These are phyloP conservation scores for Monilinia fructigena DNA, from an alignment of 2,329 filamentous ascomycete genomes.

Conservation along the genomic window DNA sequence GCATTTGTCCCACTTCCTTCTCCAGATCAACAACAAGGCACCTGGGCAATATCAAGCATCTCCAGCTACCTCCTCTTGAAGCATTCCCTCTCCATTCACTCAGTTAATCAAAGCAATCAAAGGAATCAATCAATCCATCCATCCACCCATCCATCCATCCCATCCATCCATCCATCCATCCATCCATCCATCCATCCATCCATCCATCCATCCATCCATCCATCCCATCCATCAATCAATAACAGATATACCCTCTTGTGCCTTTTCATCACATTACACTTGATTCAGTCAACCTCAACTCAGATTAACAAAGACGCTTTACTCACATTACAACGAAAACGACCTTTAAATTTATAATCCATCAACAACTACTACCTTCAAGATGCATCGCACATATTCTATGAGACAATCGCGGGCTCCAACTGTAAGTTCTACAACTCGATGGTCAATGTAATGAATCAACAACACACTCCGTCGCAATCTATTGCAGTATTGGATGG, in stretches of 20 bases:
- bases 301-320: neutral
- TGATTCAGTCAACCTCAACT: neutral
- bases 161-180: too few species aligned
- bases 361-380: conserved; percentile 29
- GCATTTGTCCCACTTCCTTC: neutral
- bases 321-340: neutral
- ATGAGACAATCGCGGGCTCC: conserved; percentile 97
- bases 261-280: neutral
- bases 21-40: conserved; percentile 13
- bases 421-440: conserved; percentile 63
- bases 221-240: neutral
- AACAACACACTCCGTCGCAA: neutral
- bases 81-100: neutral
- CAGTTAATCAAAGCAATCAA: neutral
- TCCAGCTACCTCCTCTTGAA: neutral
- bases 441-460: neutral
- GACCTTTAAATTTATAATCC: neutral
- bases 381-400: conserved; percentile 97
- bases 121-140: neutral
- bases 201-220: too few species aligned
- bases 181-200: too few species aligned
- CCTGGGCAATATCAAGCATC: neutral
- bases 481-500: neutral
- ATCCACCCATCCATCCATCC: neutral
- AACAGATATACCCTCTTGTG: neutral